Base-by-base conservation (phyloP, 208 protist species). In the Acanthamoeba lenticulata region DNA sequence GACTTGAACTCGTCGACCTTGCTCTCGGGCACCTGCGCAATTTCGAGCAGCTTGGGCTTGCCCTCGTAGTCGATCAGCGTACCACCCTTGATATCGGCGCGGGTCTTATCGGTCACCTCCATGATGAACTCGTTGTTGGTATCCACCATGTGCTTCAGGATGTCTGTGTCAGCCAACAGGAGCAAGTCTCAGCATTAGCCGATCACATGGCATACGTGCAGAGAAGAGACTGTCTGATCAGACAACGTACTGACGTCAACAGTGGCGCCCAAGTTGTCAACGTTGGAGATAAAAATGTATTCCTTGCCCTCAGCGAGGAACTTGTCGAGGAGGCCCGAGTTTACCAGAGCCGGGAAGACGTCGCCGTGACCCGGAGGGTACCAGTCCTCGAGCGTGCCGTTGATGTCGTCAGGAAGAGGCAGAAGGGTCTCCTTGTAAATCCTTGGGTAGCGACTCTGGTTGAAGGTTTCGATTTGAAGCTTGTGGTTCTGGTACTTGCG, bases 331-430 rank as follows among this genome's bases (percentile, higher is more conserved):
- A 97, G 77, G 72, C 98, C 98, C 79, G 97, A 98, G 65, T 98
- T 97, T 79, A 98, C 97, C 19, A 99, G 97, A 15, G 98, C 97
- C 21, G 97, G 98, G 96, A 99, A 99, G 44, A 99, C 95, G 95
- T 99, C 99, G 32, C 99, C 99, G 95, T 99, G 99, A n/a, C 99
- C 99, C 15, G 99, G 99, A 34, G 99, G 99, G 60, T 77, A 93
- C 92, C 55, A 94, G 40, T 94, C 45, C 24, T 93, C 38, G 17
- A 92, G 49, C 34, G 79, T 24, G 29, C 62, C 74, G 88, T 94
- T 77, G 62, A 65, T 81, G 24, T 79, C 60, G 7, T 95, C 94
- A 42, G 96, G 83, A 1, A 97, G 13, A 52, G 98, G 98, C 47
- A 95, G 83, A 21, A 98, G 81, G 40, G 96, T 96, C n/a, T 98